phyloP scores from a whole-genome alignment of 2,329 filamentous ascomycete genomes.

The Cladophialophora yegresii region DNA sequence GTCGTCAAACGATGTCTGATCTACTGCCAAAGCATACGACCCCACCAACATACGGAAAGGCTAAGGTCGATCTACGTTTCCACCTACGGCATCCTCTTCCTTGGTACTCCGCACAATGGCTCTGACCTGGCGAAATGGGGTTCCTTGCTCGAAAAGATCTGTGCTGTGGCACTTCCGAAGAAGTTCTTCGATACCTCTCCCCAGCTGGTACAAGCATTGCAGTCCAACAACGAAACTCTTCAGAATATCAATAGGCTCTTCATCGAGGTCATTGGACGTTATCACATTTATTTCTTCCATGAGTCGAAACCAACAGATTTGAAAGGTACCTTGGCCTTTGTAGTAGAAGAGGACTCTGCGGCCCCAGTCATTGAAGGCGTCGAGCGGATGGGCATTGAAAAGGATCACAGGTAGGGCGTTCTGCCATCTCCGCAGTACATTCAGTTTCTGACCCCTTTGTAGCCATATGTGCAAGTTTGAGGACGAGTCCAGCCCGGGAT shows the following conservation, averaged over 20 bases:
- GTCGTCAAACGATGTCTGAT: constrained; percentile 70
- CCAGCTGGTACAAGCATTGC: constrained; percentile 69
- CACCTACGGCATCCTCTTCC: constrained; percentile 74
- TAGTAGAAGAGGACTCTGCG: constrained; percentile 71
- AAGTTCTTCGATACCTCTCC: constrained; percentile 68
- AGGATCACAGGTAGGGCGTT: constrained; percentile 54
- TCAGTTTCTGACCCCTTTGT: not conserved
- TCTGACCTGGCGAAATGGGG: constrained; percentile 70
- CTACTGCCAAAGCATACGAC: constrained; percentile 63
- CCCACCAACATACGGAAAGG: constrained; percentile 61
- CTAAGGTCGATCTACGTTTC: constrained; percentile 70
- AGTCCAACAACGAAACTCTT: constrained; percentile 71
- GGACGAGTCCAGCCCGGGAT: constrained; percentile 65
- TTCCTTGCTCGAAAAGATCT: constrained; percentile 66
- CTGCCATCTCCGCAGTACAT: not conserved
- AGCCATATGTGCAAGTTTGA: constrained; percentile 73
- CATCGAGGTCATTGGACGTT: constrained; percentile 68
- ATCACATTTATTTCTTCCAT: constrained; percentile 74
- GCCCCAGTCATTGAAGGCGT: constrained; percentile 69
- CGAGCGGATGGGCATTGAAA: constrained; percentile 72
- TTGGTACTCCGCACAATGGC: constrained; percentile 74
- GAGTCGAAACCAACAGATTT: constrained; percentile 72
- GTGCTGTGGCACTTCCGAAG: constrained; percentile 64
- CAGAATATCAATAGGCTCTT: constrained; percentile 75
- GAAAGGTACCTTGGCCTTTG: constrained; percentile 61